Base-by-base conservation (phyloP, 371 early-diverging fungal species). In the Saksenaea oblongispora region DNA sequence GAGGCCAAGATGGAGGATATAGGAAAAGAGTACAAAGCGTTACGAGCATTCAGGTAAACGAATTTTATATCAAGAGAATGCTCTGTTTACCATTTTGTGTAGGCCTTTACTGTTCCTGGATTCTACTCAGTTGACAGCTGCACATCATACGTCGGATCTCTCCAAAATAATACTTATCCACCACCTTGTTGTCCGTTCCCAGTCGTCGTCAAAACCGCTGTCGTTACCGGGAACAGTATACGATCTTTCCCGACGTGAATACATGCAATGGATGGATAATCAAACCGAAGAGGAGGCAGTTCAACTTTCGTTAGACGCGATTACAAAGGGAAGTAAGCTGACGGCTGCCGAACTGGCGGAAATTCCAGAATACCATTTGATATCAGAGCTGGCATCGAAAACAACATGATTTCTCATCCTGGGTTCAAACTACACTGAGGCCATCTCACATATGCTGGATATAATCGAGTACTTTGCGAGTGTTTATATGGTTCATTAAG, bases 261-360 rank as follows among this genome's bases (percentile, higher is more conserved):
- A 90, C 58, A 83, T 85, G 63, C 77, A 79, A 1, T 90, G 88
- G 88, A 74, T 87, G 61, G 85, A 85, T 27, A 63, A 70, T 8
- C 86, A 85, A 54, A 55, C 65, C 13, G 80, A 82, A n/a, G 64
- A 54, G 22, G 87, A 88, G 56, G 72, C 72, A 5, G 67, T 75
- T 1, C 69, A 72, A 39, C 66, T 78, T 14, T 72, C 69, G 11
- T 22, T 71, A 13, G 73, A 72, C 57, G 73, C 76, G 1, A 69
- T 76, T 53, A 59, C 58, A n/a, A 70, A 69, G 26, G 69, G 69
- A 18, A 76, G 72, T 22, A 72, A 72, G 24, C 34, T 72, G 36
- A 63, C 57, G 3, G 60, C 56, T 17, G 47, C 31, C 15, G 66
- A 74, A 41, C 58, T 71, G n/a, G 61, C 66, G 28, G 67, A 70